Evolutionary conservation across 148 eudicot genomes (phyloP).

Genomic region (Polygonum aviculare): DNA sequence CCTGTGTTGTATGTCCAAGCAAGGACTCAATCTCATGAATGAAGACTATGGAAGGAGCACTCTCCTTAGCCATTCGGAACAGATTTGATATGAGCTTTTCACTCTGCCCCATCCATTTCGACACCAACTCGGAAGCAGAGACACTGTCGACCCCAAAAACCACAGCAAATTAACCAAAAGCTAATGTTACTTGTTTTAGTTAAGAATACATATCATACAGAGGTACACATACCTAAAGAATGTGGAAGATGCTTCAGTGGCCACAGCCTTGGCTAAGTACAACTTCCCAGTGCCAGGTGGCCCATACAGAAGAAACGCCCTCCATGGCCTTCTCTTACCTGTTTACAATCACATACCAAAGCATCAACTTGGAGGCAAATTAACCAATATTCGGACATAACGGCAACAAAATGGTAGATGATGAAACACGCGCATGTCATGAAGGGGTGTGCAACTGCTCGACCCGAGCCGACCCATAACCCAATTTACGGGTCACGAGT

Average conservation of each 20-base stretch:
- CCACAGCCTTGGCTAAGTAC: conserved; percentile 95
- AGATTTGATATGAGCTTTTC: conserved; percentile 90
- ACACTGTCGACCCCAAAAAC: conserved; percentile 36
- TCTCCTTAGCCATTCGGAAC: conserved; percentile 96
- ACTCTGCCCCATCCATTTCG: conserved; percentile 99
- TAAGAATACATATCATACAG: neutral
- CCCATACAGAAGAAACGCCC: conserved; percentile 93
- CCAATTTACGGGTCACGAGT: too few species aligned
- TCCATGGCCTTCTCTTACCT: conserved; percentile 96
- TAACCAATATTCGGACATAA: too few species aligned
- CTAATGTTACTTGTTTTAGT: too few species aligned
- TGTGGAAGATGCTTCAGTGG: conserved; percentile 96
- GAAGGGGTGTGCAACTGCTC: too few species aligned
- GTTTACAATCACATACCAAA: neutral
- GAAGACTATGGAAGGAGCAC: conserved; percentile 81
- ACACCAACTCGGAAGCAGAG: conserved; percentile 90
- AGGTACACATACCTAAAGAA: conserved; percentile 54
- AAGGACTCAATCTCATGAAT: conserved; percentile 7
- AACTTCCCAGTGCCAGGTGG: conserved; percentile 99
- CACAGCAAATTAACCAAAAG: too few species aligned
- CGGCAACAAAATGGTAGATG: too few species aligned
- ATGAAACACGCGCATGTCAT: too few species aligned
- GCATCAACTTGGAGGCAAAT: too few species aligned
- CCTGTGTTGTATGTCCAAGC: too few species aligned
- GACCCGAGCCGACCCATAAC: too few species aligned